These are phyloP conservation scores for Vigna angularis DNA, from an alignment of 306 rosid genomes.

Conservation along the genomic window DNA sequence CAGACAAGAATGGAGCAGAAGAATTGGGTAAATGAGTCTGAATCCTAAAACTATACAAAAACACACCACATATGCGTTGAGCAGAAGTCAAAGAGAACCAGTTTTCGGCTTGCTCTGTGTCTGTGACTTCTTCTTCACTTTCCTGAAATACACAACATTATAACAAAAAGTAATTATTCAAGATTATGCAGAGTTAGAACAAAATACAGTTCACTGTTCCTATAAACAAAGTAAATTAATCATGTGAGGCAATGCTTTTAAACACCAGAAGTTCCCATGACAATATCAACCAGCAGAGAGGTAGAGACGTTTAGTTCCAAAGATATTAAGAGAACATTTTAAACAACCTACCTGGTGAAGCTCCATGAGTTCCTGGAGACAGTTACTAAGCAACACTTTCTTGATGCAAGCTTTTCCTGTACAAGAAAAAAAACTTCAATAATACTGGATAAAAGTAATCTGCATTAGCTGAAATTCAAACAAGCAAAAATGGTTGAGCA, in stretches of 20 bases:
- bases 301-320: constrained; percentile 27
- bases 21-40: constrained; percentile 30
- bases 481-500: background rate
- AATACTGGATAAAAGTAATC: constrained; percentile 10
- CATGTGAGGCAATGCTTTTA: background rate
- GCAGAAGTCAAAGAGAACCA: constrained; percentile 99
- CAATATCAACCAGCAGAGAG: constrained; percentile 18
- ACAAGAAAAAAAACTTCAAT: background rate
- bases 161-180: constrained; percentile 29
- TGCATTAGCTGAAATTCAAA: background rate
- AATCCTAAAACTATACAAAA: constrained; percentile 38
- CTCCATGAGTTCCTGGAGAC: constrained; percentile 99
- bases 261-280: constrained; percentile 24
- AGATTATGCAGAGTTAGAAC: background rate
- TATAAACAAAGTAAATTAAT: constrained; percentile 18
- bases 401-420: constrained; percentile 98
- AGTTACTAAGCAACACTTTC: constrained; percentile 94
- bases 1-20: constrained; percentile 10
- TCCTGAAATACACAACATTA: constrained; percentile 63
- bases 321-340: constrained; percentile 22
- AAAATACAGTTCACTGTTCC: background rate
- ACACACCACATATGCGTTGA: constrained; percentile 96
- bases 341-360: constrained; percentile 87
- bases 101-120: constrained; percentile 99
- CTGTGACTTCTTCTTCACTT: constrained; percentile 98